Percentiles rank a stretch among this genome's conserved stretches.
These are phyloP conservation scores for Fraxinus pennsylvanica DNA, from an alignment of 257 asterid genomes.

Conservation along the genomic window DNA sequence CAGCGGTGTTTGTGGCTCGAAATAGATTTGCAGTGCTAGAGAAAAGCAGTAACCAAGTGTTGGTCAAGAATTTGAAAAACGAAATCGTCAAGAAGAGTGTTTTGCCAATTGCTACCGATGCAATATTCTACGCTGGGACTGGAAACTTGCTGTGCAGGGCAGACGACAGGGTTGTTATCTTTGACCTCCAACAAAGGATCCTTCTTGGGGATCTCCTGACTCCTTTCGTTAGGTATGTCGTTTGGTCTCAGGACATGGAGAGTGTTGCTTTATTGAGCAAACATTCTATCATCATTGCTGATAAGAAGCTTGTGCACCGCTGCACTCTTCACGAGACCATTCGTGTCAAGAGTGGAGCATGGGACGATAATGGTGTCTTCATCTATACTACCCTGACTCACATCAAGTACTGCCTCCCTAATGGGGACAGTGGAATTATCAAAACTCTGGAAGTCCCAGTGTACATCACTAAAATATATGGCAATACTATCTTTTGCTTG, in stretches of 20 bases:
- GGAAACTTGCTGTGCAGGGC: conserved; percentile 92
- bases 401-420: conserved; percentile 95
- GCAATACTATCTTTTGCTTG: conserved; percentile 87
- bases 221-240: conserved; percentile 76
- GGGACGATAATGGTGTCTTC: conserved; percentile 97
- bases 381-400: conserved; percentile 88
- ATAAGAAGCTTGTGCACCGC: conserved; percentile 83
- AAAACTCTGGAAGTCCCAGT: conserved; percentile 91
- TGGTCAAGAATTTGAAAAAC: conserved; percentile 76
- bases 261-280: conserved; percentile 93
- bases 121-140: conserved; percentile 93
- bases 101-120: conserved; percentile 80
- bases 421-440: conserved; percentile 94
- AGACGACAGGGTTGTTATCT: conserved; percentile 88
- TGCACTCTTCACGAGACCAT: conserved; percentile 98
- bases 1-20: conserved; percentile 89
- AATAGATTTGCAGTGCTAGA: conserved; percentile 95
- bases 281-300: conserved; percentile 90
- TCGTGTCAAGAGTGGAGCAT: conserved; percentile 97
- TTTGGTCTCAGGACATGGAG: conserved; percentile 96
- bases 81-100: conserved; percentile 72
- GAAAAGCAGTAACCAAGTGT: conserved; percentile 73
- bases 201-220: conserved; percentile 85
- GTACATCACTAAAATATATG: conserved; percentile 79
- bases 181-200: conserved; percentile 88